Percentiles rank a stretch among this genome's conserved stretches.
phyloP scores from a whole-genome alignment of 73 alveolate species.

The Tetrahymena elliotti region DNA sequence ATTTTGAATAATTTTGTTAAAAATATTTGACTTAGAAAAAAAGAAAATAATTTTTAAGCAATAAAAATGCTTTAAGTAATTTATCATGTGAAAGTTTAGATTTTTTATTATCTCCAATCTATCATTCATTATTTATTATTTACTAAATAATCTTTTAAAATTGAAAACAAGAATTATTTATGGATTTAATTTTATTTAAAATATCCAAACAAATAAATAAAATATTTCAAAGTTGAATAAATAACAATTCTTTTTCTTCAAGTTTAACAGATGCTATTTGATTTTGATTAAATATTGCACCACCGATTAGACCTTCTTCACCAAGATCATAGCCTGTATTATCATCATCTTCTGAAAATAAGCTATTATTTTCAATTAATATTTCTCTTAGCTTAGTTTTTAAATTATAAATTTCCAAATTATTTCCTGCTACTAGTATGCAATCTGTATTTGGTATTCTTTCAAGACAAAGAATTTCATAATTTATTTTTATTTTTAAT shows the following conservation, averaged over 20 bases:
- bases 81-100: too few species aligned
- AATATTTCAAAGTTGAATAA: not conserved
- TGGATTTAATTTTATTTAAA: too few species aligned
- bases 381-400: not conserved
- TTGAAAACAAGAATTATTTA: too few species aligned
- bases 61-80: too few species aligned
- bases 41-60: too few species aligned
- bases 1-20: too few species aligned
- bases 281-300: not conserved
- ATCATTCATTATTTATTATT: too few species aligned
- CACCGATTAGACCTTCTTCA: not conserved
- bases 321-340: not conserved
- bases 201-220: too few species aligned
- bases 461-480: not conserved
- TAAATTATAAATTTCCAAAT: not conserved
- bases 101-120: too few species aligned
- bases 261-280: not conserved
- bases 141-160: too few species aligned
- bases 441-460: not conserved
- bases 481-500: not conserved
- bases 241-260: not conserved
- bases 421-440: not conserved
- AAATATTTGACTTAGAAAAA: too few species aligned
- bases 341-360: not conserved
- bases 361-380: not conserved